Conservation (phyloP, 2,329 filamentous ascomycete species). For the Dactylellina drechsleri region DNA sequence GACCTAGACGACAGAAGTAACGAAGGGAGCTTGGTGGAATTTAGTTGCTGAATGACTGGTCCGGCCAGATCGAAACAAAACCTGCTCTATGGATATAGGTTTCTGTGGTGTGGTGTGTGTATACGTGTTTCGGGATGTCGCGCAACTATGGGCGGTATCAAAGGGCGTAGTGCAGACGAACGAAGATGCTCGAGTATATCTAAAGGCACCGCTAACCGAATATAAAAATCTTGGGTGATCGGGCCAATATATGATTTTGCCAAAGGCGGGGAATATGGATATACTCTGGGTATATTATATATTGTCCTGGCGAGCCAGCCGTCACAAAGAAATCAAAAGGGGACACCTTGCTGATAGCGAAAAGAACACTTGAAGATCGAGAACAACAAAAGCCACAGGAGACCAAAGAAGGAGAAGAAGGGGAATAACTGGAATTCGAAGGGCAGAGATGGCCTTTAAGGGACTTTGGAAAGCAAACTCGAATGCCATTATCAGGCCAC, state of each 20-base stretch:
- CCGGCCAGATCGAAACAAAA: constrained; percentile 42
- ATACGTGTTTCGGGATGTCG: too few species aligned
- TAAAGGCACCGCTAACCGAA: too few species aligned
- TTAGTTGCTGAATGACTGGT: constrained; percentile 30
- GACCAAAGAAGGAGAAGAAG: constrained; percentile 9
- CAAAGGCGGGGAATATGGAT: neutral
- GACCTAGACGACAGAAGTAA: neutral
- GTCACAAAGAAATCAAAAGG: neutral
- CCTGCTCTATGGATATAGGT: neutral
- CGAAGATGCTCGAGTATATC: too few species aligned
- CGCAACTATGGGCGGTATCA: neutral
- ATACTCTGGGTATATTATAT: neutral
- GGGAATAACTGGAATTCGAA: neutral
- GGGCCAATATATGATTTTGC: neutral
- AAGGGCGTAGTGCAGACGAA: too few species aligned
- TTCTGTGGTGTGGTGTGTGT: too few species aligned
- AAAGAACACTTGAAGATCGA: neutral
- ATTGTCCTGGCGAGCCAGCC: neutral
- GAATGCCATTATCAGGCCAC: constrained; percentile 52
- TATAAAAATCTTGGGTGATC: too few species aligned
- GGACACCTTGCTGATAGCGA: neutral
- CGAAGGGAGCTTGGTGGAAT: neutral
- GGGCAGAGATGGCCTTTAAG: constrained; percentile 40
- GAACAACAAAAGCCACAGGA: constrained; percentile 11
- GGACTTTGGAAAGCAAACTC: constrained; percentile 12